Percentiles rank a stretch among this genome's conserved stretches.
Evolutionary conservation across 441 rosid species (phyloP).

Genomic region (Hura crepitans): DNA sequence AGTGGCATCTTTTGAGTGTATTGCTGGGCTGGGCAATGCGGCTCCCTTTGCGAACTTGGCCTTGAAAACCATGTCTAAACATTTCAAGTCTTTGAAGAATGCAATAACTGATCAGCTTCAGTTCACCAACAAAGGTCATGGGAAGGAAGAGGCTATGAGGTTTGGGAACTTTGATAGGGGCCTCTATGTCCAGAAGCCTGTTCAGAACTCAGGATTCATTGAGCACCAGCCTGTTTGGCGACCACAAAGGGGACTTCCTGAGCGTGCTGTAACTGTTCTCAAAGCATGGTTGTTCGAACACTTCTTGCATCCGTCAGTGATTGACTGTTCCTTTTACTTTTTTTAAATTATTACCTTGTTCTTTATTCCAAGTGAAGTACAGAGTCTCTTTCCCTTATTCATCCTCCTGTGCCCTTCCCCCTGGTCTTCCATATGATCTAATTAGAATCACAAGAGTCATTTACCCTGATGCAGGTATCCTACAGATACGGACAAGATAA

Average conservation of each 20-base stretch:
- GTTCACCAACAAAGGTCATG: constrained; percentile 35
- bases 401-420: neutral
- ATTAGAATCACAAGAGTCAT: too few species aligned
- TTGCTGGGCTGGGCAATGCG: constrained; percentile 73
- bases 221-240: constrained; percentile 81
- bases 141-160: constrained; percentile 40
- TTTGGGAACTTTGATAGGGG: constrained; percentile 41
- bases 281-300: constrained; percentile 88
- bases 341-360: neutral
- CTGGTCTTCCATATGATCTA: too few species aligned
- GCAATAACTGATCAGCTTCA: constrained; percentile 74
- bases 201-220: constrained; percentile 39
- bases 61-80: constrained; percentile 66
- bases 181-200: constrained; percentile 39
- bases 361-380: neutral
- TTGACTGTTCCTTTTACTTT: neutral
- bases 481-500: constrained; percentile 74
- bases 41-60: constrained; percentile 66
- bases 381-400: neutral
- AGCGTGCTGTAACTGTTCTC: constrained; percentile 74
- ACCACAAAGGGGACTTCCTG: constrained; percentile 87
- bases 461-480: constrained; percentile 53
- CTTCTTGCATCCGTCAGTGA: constrained; percentile 83
- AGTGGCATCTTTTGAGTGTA: constrained; percentile 66
- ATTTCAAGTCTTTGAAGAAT: constrained; percentile 64